Conservation (phyloP, 805 yeast genomes). For the Scheffersomyces ergatensis region DNA sequence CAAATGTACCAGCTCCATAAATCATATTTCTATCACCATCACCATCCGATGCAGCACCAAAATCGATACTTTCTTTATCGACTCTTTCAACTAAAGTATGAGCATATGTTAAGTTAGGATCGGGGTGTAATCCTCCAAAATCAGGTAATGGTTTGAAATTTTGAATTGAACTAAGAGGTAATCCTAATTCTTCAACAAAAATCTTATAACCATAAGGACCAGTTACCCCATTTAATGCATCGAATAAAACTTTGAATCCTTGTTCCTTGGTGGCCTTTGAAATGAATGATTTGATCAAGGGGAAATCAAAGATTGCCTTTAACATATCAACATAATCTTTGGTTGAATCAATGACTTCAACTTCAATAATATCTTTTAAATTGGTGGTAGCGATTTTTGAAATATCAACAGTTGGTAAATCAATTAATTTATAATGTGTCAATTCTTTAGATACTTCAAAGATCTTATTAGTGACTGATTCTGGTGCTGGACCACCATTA, state of each 20-base stretch:
- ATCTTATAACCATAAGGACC: constrained; percentile 92
- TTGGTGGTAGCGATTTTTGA: constrained; percentile 48
- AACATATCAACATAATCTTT: constrained; percentile 73
- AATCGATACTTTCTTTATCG: constrained; percentile 77
- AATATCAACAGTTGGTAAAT: constrained; percentile 67
- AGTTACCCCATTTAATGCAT: constrained; percentile 91
- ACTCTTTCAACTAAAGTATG: constrained; percentile 80
- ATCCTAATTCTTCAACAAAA: constrained; percentile 80
- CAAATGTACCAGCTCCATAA: constrained; percentile 91
- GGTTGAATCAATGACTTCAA: constrained; percentile 84
- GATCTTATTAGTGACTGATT: constrained; percentile 84
- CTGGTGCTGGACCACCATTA: constrained; percentile 99
- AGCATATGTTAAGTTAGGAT: constrained; percentile 95
- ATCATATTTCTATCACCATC: constrained; percentile 99
- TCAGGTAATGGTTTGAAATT: constrained; percentile 80
- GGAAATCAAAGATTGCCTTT: constrained; percentile 85
- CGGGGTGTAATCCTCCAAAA: constrained; percentile 97
- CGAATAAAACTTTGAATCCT: constrained; percentile 76
- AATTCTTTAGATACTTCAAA: constrained; percentile 65
- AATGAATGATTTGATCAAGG: constrained; percentile 71
- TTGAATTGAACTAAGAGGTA: constrained; percentile 69
- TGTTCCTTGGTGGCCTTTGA: constrained; percentile 42
- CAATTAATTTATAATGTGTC: constrained; percentile 54
- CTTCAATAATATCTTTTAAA: constrained; percentile 56
- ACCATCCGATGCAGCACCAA: constrained; percentile 98